Evolutionary conservation across 345 rosid species (phyloP), one percentile per base, ranked within the genome.

Genomic region (Citropsis articulata): DNA sequence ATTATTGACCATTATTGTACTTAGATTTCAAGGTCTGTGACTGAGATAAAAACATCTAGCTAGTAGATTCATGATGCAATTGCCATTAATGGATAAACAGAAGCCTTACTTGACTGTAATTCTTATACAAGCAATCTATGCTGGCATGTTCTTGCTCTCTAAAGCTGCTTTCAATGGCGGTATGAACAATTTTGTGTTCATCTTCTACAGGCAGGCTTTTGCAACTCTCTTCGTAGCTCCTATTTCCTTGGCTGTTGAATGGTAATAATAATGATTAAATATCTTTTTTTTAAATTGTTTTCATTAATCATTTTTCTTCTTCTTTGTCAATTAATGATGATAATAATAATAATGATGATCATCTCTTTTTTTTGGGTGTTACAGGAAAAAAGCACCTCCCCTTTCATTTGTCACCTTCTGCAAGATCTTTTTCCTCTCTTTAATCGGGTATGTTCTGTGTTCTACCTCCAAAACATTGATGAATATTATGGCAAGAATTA

Each of bases 111-210:
- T 90, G 70, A 75, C 77, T 27, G 95, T 85, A 67, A 4, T 86
- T 59, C 75, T 90, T 18, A 82, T 93, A 42, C 99, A 95, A 76
- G 73, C 87, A n/a, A 90, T 95, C 57, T 95, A 92, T 71, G 83
- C 96, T 12, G 89, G 89, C 67, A 92, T 95, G 99, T 95, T 95
- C 90, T 81, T 95, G 87, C 79, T 95, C 83, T 95, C 99, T 57
- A 95, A 95, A 79, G 97, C 94, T 5, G 98, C 89, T 38, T 93
- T 95, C 80, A 83, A 91, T 79, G 90, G 86, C 0, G 99, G 99
- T 16, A 90, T 95, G 97, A 93, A 93, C 88, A 93, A 84, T 72
- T 93, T 87, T 66, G 87, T 95, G 75, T 93, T 95, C 68, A 87
- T 92, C 60, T 95, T 93, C 78, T 95, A 93, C 65, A 86, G 98